phyloP scores from a whole-genome alignment of 768 basidiomycete species.

The Auriculariales sp. region DNA sequence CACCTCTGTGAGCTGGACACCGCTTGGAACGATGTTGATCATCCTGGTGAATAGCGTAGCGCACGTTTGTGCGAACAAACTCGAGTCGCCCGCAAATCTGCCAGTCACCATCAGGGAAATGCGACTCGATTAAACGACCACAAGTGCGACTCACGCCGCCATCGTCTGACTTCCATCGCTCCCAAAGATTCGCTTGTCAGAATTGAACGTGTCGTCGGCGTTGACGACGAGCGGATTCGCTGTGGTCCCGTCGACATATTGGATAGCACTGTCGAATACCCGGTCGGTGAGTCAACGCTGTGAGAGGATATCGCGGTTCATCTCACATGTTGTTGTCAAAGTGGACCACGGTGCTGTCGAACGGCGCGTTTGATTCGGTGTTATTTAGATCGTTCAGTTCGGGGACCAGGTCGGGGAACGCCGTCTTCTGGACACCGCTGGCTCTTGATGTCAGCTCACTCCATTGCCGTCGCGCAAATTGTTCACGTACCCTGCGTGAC shows the following conservation, averaged over 20 bases:
- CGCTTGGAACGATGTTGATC: constrained; percentile 31
- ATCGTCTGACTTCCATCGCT: constrained; percentile 27
- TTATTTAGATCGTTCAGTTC: constrained; percentile 1
- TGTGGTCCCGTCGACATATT: constrained; percentile 26
- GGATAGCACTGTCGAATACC: constrained; percentile 17
- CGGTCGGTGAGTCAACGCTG: constrained; percentile 19
- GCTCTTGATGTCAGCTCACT: no score
- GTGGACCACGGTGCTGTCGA: constrained; percentile 2
- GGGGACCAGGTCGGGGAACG: constrained; percentile 29
- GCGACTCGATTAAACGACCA: background rate
- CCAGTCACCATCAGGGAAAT: background rate
- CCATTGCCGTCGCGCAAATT: no score
- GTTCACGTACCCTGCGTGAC: no score
- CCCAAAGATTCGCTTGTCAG: constrained; percentile 27
- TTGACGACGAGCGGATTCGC: constrained; percentile 24
- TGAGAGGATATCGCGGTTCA: constrained; percentile 30
- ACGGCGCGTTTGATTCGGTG: background rate
- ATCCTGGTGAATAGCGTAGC: constrained; percentile 26
- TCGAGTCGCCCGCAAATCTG: constrained; percentile 17
- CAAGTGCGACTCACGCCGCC: constrained; percentile 15
- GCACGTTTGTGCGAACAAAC: constrained; percentile 27
- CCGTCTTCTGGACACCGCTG: constrained; percentile 25
- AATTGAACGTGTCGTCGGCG: constrained; percentile 20
- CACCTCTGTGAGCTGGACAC: constrained; percentile 29
- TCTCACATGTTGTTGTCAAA: constrained; percentile 5